Base-by-base conservation (phyloP, 139 green algal species). In the Diplosphaera chodatii region DNA sequence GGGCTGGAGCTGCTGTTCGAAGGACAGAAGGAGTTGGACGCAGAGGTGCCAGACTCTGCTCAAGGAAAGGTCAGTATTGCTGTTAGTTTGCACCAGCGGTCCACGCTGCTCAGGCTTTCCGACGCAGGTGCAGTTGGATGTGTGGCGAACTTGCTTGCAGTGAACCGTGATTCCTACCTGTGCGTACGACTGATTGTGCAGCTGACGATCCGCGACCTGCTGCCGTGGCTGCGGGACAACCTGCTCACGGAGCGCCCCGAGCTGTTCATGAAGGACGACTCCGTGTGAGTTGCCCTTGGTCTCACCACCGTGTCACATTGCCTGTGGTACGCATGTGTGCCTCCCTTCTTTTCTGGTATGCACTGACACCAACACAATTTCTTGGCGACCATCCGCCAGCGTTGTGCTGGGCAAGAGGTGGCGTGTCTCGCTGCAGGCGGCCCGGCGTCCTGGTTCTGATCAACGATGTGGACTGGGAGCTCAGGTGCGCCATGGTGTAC, bases 401-500 rank as follows among this genome's bases (percentile, higher is more conserved):
- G n/a, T n/a, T n/a, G n/a, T n/a, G n/a, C n/a, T n/a, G n/a, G n/a
- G n/a, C n/a, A n/a, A n/a, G n/a, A n/a, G n/a, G n/a, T n/a, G n/a
- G 28, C n/a, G 25, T 31, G 37, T 59, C 48, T 59, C 25, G 25
- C 3, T 80, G 76, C 80, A 96, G 90, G 72, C 83, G 93, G 1
- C 93, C 93, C 22, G 93, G 93, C 15, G 90, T 98, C 55, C 76
- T 98, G 21, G 93, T 98, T 31, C 80, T 98, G 18, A 83, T 98
- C 34, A 98, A 98, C 64, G 93, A 98, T 63, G 83, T 72, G 15
- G 93, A 98, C 71, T 98, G 93, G 93, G 93, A 98, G 73, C 81
- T 98, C 0, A 89, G 84, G 89, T 95, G 78, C 32, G 82, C 37
- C 6, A 10, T 20, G 37, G 10, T n/a, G n/a, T n/a, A n/a, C n/a